Percentiles rank a stretch among this genome's conserved stretches.
Conservation (phyloP, 805 yeast genomes). For the Blastobotrys robertii region DNA sequence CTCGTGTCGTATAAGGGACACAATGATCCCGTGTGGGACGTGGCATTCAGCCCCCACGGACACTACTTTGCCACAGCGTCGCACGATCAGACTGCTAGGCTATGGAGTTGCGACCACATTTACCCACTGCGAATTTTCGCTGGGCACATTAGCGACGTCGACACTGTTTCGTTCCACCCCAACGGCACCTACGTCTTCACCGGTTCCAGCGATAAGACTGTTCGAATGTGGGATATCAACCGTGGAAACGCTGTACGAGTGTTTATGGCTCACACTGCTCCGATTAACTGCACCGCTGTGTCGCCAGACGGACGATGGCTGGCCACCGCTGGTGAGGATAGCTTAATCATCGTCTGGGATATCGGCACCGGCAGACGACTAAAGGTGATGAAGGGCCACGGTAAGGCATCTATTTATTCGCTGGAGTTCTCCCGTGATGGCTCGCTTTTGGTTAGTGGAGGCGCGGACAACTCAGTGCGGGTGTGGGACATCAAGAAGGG, state of each 20-base stretch:
- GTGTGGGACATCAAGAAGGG: conserved; percentile 93
- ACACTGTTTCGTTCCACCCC: conserved; percentile 91
- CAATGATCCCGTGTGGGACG: conserved; percentile 96
- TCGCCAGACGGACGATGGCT: conserved; percentile 97
- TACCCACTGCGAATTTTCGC: conserved; percentile 94
- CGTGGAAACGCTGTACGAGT: conserved; percentile 85
- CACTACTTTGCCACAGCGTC: conserved; percentile 98
- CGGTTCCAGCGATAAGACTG: conserved; percentile 90
- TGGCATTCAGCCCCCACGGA: conserved; percentile 85
- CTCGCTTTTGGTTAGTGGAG: conserved; percentile 79
- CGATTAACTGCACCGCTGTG: conserved; percentile 75
- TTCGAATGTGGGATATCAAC: conserved; percentile 96
- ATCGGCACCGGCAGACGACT: conserved; percentile 81
- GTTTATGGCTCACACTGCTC: conserved; percentile 87
- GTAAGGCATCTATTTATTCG: conserved; percentile 75
- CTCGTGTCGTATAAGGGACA: conserved; percentile 95
- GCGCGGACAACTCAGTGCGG: conserved; percentile 84
- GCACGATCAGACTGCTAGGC: conserved; percentile 93
- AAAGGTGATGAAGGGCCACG: conserved; percentile 93
- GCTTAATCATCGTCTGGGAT: conserved; percentile 86
- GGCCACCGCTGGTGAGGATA: conserved; percentile 92
- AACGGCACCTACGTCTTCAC: conserved; percentile 91
- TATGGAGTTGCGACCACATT: conserved; percentile 98
- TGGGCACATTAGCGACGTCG: conserved; percentile 95
- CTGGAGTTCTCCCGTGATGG: conserved; percentile 82